Evolutionary conservation across 352 stramenopile species (phyloP), one percentile per base, ranked within the genome.

Genomic region (Aphanomyces invadans): DNA sequence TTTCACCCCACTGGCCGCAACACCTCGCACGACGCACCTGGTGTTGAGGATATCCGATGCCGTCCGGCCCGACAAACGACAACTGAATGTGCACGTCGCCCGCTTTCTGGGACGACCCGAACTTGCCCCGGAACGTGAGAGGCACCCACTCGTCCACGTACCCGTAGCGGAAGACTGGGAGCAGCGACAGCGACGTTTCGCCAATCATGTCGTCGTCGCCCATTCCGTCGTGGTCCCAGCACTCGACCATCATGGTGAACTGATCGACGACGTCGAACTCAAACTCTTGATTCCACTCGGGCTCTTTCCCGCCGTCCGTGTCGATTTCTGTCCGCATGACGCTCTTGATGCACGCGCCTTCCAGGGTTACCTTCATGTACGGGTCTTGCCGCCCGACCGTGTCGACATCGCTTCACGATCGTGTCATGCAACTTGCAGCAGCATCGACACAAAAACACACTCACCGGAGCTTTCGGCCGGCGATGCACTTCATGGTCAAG

Each of bases 201-300:
- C 65, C 93, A 46, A 98, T 95, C 59, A 97, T 74, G 52, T 96
- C 88, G 66, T 97, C 86, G 45, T 87, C 76, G n/a, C 86, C 81
- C 36, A 97, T 73, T n/a, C 79, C 78, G 70, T 97, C 90, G 60
- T 97, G 86, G 61, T 98, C 91, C 79, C 86, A 97, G 62, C 89
- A 79, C 61, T 98, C 88, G 25, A 98, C 74, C 26, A 81, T 62
- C 57, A 98, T 76, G 54, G 86, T 90, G 72, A 91, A 96, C 69
- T 98, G 90, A 66, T 98, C 92, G 3, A 98, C 94, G 48, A 98
- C 74, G 36, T 96, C 78, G 62, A 98, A 91, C n/a, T 38, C 49
- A 49, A 97, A 87, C 11, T 66, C 39, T 59, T 97, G 76, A 57
- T 91, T 74, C 91, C 92, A 97, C 68, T 90, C 71, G 19, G 86